Conservation (phyloP, 2,329 filamentous ascomycete species). For the Colletotrichum liriopes region DNA sequence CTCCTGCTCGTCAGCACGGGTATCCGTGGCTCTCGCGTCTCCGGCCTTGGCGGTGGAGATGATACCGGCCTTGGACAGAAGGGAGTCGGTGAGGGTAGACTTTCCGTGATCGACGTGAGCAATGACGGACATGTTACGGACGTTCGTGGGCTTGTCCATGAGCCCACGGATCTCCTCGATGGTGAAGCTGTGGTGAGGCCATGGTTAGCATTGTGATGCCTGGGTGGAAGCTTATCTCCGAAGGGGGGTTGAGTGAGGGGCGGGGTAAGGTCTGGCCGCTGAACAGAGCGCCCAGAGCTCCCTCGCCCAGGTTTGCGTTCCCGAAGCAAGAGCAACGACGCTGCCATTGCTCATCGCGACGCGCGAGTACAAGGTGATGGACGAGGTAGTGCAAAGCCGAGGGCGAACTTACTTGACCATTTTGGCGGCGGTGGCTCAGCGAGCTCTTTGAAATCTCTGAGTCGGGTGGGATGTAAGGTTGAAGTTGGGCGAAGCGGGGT, state of each 20-base stretch:
- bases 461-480: constrained; percentile 49
- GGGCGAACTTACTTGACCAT: constrained; percentile 96
- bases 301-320: neutral
- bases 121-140: constrained; percentile 99
- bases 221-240: constrained; percentile 55
- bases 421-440: constrained; percentile 83
- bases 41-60: constrained; percentile 98
- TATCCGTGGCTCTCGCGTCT: constrained; percentile 96
- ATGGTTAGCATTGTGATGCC: constrained; percentile 62
- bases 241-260: constrained; percentile 29
- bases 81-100: constrained; percentile 99
- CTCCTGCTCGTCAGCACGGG: constrained; percentile 97
- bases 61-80: constrained; percentile 99
- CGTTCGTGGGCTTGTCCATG: constrained; percentile 85
- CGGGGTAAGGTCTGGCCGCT: constrained; percentile 33
- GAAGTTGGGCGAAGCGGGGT: constrained; percentile 61
- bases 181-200: constrained; percentile 82
- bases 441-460: constrained; percentile 55
- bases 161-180: constrained; percentile 89
- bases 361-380: constrained; percentile 12
- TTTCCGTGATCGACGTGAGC: constrained; percentile 99
- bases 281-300: constrained; percentile 20
- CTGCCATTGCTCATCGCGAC: neutral
- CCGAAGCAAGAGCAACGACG: neutral
- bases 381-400: constrained; percentile 11